These are phyloP conservation scores for Lathyrus oleraceus DNA, from an alignment of 306 rosid species.

Conservation along the genomic window DNA sequence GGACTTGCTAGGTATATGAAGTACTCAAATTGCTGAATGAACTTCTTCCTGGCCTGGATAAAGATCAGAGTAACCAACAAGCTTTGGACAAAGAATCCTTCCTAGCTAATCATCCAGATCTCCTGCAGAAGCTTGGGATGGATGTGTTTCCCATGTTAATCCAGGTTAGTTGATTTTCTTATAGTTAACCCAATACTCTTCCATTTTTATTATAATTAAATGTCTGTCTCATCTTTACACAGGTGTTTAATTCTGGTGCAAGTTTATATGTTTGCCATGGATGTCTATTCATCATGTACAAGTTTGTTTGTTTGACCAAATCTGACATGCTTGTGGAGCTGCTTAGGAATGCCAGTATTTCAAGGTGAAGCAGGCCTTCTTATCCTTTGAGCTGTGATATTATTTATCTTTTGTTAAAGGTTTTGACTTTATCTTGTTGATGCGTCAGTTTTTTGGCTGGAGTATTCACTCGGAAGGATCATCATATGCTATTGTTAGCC, in stretches of 20 bases:
- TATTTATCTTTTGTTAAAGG: slow-evolving; percentile 38
- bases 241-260: slow-evolving; percentile 96
- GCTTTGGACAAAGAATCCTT: slow-evolving; percentile 60
- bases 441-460: slow-evolving; percentile 88
- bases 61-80: slow-evolving; percentile 61
- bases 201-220: slow-evolving; percentile 28
- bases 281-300: slow-evolving; percentile 77
- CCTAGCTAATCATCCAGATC: slow-evolving; percentile 57
- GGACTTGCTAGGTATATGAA: slow-evolving; percentile 66
- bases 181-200: slow-evolving; percentile 7
- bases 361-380: slow-evolving; percentile 65
- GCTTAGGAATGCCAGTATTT: slow-evolving; percentile 71
- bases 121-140: slow-evolving; percentile 71
- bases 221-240: slow-evolving; percentile 32
- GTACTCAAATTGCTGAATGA: slow-evolving; percentile 81
- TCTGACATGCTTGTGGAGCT: slow-evolving; percentile 74
- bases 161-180: slow-evolving; percentile 65
- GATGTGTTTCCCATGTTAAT: slow-evolving; percentile 80
- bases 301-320: slow-evolving; percentile 69
- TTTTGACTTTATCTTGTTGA: slow-evolving; percentile 38
- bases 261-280: slow-evolving; percentile 81
- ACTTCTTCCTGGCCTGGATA: slow-evolving; percentile 69
- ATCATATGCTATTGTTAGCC: slow-evolving; percentile 75
- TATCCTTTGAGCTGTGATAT: slow-evolving; percentile 19
- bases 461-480: slow-evolving; percentile 90